These are phyloP conservation scores for Teratosphaeria gauchensis DNA, from an alignment of 2,329 filamentous ascomycete genomes.

Conservation along the genomic window DNA sequence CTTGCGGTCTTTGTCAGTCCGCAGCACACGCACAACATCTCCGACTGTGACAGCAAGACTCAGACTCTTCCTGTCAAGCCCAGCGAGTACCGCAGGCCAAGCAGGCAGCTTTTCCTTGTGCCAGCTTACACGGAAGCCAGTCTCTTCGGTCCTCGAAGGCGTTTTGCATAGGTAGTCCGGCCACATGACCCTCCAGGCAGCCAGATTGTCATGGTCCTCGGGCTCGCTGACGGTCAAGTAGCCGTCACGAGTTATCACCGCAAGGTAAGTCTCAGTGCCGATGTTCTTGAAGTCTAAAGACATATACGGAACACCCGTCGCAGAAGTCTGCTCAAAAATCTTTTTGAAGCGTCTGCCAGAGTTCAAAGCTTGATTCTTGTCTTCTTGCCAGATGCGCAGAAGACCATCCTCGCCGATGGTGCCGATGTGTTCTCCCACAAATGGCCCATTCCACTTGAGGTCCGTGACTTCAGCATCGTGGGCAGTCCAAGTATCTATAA, in stretches of 20 bases:
- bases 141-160: slow-evolving; percentile 72
- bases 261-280: slow-evolving; percentile 74
- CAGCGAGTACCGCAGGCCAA: slow-evolving; percentile 66
- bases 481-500: slow-evolving; percentile 80
- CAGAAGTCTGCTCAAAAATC: slow-evolving; percentile 51
- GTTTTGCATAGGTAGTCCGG: slow-evolving; percentile 62
- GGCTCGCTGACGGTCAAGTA: slow-evolving; percentile 75
- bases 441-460: slow-evolving; percentile 88
- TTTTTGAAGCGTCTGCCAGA: slow-evolving; percentile 72
- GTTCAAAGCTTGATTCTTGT: slow-evolving; percentile 64
- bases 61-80: slow-evolving; percentile 69
- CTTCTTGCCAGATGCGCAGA: slow-evolving; percentile 88
- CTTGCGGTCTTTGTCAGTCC: slow-evolving; percentile 63
- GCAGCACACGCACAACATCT: slow-evolving; percentile 72
- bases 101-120: slow-evolving; percentile 79
- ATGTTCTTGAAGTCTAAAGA: slow-evolving; percentile 83
- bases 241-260: slow-evolving; percentile 74
- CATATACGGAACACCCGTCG: slow-evolving; percentile 60
- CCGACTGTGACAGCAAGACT: slow-evolving; percentile 79
- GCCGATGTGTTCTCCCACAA: slow-evolving; percentile 77
- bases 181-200: slow-evolving; percentile 66
- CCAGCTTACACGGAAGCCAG: slow-evolving; percentile 75
- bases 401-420: slow-evolving; percentile 83
- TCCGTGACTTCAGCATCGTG: slow-evolving; percentile 86
- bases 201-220: slow-evolving; percentile 69